Conservation (phyloP, 768 basidiomycete species). For the Lepiota venenata region DNA sequence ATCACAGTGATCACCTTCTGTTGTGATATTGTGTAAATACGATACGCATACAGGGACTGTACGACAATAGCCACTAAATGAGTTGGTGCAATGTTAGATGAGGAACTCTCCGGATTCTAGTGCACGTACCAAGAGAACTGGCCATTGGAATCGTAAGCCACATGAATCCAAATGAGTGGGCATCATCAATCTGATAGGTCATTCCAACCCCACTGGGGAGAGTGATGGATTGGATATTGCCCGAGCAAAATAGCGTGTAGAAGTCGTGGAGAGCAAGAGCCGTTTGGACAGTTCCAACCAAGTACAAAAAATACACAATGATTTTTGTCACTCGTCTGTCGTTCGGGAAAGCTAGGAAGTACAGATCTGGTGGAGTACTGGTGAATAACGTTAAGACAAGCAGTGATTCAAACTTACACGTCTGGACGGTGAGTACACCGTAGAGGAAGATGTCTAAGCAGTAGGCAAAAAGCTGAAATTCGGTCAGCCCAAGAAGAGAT, state of each 20-base stretch:
- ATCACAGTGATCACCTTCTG: background rate
- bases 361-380: background rate
- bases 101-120: background rate
- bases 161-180: conserved; percentile 4
- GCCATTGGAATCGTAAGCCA: conserved; percentile 2
- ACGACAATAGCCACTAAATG: background rate
- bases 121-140: background rate
- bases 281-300: background rate
- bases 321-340: background rate
- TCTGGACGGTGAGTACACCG: conserved; percentile 4
- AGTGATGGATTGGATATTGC: too few relatives aligned
- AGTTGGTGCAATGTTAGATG: background rate
- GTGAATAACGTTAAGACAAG: background rate
- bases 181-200: background rate
- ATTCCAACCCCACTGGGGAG: too few relatives aligned
- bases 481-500: background rate
- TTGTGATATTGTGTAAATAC: background rate
- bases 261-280: background rate
- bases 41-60: conserved; percentile 1
- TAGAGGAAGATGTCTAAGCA: conserved; percentile 1
- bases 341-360: conserved; percentile 1
- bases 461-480: conserved; percentile 1
- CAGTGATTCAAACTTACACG: background rate
- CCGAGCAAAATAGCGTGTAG: background rate
- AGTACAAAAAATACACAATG: background rate